Evolutionary conservation across 192 early-diverging fungal species (phyloP).

Genomic region (Backusella tuberculispora): DNA sequence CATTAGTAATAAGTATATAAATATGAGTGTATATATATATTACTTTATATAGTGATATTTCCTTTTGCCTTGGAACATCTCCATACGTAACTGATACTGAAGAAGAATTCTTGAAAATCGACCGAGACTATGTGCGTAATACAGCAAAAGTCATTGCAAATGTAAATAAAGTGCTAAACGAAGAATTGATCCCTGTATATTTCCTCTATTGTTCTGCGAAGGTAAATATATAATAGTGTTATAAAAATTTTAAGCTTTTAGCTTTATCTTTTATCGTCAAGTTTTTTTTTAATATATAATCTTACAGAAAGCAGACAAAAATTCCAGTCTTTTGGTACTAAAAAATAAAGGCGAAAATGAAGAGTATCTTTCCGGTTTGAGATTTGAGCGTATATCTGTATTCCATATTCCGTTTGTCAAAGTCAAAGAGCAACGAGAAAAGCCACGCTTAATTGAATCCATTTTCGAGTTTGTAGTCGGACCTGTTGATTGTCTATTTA

Average conservation of each 20-base stretch:
- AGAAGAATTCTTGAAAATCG: slow-evolving; percentile 71
- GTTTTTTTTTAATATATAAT: neutral
- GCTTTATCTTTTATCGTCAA: neutral
- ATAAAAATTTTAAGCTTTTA: neutral
- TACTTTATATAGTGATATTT: slow-evolving; percentile 57
- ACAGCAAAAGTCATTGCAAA: slow-evolving; percentile 62
- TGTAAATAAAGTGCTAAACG: slow-evolving; percentile 37
- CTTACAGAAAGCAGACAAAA: neutral
- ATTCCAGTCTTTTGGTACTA: slow-evolving; percentile 42
- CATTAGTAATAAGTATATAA: neutral
- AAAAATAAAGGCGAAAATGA: slow-evolving; percentile 52
- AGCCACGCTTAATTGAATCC: slow-evolving; percentile 11
- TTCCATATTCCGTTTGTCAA: neutral
- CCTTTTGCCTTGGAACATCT: slow-evolving; percentile 75
- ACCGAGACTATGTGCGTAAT: slow-evolving; percentile 75
- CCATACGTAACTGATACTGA: slow-evolving; percentile 61
- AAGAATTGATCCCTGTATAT: slow-evolving; percentile 5
- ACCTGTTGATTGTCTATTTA: neutral
- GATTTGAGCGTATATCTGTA: neutral
- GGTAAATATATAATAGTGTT: neutral
- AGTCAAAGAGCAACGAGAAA: neutral
- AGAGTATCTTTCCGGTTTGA: neutral
- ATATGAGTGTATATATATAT: neutral
- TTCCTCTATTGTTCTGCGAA: neutral
- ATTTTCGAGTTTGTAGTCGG: neutral